Evolutionary conservation across 1,284 basidiomycete species (phyloP).

Genomic region (Stereum hirsutum): DNA sequence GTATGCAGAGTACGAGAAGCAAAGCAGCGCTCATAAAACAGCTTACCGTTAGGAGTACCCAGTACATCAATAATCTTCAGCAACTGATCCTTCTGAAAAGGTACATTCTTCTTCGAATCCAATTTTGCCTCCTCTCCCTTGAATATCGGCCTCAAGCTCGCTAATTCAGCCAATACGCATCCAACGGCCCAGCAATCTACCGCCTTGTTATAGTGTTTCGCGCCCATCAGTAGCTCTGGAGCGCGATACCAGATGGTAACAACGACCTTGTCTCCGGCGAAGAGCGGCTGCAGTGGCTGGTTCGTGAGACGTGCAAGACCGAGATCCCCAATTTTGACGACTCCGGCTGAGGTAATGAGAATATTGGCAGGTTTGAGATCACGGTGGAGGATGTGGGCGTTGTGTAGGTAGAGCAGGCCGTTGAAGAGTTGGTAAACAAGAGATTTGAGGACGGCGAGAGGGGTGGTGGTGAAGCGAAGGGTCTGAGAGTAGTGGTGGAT

Average conservation of each 20-base stretch:
- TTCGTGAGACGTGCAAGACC: slow-evolving; percentile 87
- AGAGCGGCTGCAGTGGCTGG: slow-evolving; percentile 79
- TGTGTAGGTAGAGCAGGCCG: slow-evolving; percentile 91
- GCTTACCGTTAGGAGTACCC: slow-evolving; percentile 86
- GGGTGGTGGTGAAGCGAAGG: slow-evolving; percentile 61
- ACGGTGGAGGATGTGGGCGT: slow-evolving; percentile 90
- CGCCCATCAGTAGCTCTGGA: slow-evolving; percentile 90
- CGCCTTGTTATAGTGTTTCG: slow-evolving; percentile 94
- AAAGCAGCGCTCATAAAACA: too few species aligned
- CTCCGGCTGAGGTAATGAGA: slow-evolving; percentile 81
- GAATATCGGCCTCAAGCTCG: slow-evolving; percentile 93
- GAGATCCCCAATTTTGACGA: slow-evolving; percentile 97
- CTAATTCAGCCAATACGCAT: slow-evolving; percentile 93
- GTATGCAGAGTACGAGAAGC: too few species aligned
- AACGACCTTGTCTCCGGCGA: slow-evolving; percentile 94
- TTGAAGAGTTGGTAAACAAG: slow-evolving; percentile 95
- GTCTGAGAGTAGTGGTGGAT: slow-evolving; percentile 96
- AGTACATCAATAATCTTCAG: slow-evolving; percentile 92
- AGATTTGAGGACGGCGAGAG: slow-evolving; percentile 79
- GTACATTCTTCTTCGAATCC: slow-evolving; percentile 87
- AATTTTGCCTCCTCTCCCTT: slow-evolving; percentile 99
- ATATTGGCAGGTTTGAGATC: slow-evolving; percentile 99
- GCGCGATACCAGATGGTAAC: slow-evolving; percentile 99
- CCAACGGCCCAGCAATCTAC: slow-evolving; percentile 96
- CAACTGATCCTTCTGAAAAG: slow-evolving; percentile 93